These are phyloP conservation scores for Cardamine chenopodiifolia DNA, from an alignment of 345 rosid genomes.

Conservation along the genomic window DNA sequence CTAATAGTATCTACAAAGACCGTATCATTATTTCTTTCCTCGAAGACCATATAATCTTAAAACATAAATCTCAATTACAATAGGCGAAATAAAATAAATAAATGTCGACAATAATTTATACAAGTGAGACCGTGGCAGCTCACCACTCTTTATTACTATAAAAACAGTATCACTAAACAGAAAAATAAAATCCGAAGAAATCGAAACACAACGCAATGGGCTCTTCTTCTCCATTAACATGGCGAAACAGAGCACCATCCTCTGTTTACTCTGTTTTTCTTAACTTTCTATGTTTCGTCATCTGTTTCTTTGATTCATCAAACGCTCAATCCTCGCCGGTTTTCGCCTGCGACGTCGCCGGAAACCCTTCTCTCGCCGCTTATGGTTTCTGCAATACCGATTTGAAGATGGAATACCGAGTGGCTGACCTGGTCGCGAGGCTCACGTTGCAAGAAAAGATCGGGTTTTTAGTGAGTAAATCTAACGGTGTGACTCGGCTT, in stretches of 20 bases:
- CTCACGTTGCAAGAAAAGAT: constrained; percentile 84
- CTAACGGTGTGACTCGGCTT: constrained; percentile 65
- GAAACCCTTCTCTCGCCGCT: constrained; percentile 50
- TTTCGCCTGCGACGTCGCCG: constrained; percentile 72
- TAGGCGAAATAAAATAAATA: background rate
- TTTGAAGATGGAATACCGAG: constrained; percentile 51
- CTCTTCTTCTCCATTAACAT: constrained; percentile 38
- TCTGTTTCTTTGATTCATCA: background rate
- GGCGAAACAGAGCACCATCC: constrained; percentile 37
- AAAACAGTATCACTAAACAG: constrained; percentile 21
- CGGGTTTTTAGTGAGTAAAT: constrained; percentile 50
- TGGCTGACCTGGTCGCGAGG: constrained; percentile 72
- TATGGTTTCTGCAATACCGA: constrained; percentile 64
- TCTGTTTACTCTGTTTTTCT: constrained; percentile 54
- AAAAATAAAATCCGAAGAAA: constrained; percentile 8
- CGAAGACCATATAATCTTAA: constrained; percentile 22
- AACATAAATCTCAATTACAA: constrained; percentile 26
- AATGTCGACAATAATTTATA: constrained; percentile 19
- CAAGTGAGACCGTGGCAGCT: constrained; percentile 23
- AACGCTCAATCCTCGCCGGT: constrained; percentile 58
- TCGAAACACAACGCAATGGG: constrained; percentile 30
- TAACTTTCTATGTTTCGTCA: constrained; percentile 18
- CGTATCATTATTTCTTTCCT: constrained; percentile 39
- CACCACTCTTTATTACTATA: constrained; percentile 21
- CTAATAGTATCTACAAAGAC: constrained; percentile 25